Conservation (phyloP, 345 rosid species). For the Brassica nigra region DNA sequence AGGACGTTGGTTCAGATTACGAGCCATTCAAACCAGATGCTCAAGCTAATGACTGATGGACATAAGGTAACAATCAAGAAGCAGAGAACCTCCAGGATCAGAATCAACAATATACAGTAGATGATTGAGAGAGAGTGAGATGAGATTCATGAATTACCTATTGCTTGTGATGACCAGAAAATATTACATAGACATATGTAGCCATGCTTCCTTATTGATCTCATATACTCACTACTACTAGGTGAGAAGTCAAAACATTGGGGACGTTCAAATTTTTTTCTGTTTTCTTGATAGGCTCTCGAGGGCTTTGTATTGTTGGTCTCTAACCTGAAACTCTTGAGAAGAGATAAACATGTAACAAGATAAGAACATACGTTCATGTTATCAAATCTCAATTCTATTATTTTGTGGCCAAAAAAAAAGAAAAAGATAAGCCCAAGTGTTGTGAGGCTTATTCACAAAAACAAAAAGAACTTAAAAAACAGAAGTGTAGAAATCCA, state of each 20-base stretch:
- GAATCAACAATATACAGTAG: background rate
- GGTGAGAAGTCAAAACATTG: background rate
- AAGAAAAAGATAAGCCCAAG: slow-evolving; percentile 1
- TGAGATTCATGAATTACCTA: background rate
- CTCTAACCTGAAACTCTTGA: background rate
- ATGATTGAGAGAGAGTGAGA: background rate
- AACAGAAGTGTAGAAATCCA: background rate
- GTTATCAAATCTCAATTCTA: background rate
- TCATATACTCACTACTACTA: background rate
- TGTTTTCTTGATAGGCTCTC: background rate
- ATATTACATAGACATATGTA: background rate
- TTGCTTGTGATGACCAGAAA: background rate
- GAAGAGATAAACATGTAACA: background rate
- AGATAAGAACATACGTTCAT: background rate
- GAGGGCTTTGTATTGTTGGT: slow-evolving; percentile 14
- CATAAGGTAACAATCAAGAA: background rate
- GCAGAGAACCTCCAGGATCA: background rate
- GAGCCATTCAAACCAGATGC: no score
- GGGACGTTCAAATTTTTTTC: background rate
- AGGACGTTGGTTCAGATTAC: no score
- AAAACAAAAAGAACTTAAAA: background rate
- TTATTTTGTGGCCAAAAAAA: background rate
- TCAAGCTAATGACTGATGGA: no score
- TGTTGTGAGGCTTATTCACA: background rate
- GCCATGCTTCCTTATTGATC: background rate